These are phyloP conservation scores for Euphrasia confusa DNA, from an alignment of 257 asterid species.

Conservation along the genomic window DNA sequence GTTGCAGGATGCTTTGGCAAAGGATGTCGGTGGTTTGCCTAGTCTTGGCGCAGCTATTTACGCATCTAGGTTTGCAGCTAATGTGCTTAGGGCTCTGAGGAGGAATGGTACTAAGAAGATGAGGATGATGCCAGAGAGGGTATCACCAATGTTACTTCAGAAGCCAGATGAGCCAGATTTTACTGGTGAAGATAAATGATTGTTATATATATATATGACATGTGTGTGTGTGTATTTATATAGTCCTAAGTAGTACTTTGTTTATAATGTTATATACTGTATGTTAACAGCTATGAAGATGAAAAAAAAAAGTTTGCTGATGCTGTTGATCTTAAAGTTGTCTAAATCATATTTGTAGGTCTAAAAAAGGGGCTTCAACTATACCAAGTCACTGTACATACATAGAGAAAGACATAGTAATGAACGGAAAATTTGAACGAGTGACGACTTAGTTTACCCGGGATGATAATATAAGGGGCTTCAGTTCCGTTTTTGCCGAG, in stretches of 20 bases:
- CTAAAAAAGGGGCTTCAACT: not conserved
- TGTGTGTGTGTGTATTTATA: no score
- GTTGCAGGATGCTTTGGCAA: slow-evolving; percentile 29
- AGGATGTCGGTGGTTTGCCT: slow-evolving; percentile 19
- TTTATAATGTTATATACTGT: not conserved
- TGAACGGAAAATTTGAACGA: not conserved
- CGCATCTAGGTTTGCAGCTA: slow-evolving; percentile 54
- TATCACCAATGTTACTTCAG: slow-evolving; percentile 47
- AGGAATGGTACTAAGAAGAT: not conserved
- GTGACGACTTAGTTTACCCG: slow-evolving; percentile 5
- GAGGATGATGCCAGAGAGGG: not conserved
- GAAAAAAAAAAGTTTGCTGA: no score
- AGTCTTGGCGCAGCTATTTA: slow-evolving; percentile 47
- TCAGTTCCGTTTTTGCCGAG: slow-evolving; percentile 39
- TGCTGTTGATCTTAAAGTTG: no score
- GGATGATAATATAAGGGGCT: slow-evolving; percentile 44
- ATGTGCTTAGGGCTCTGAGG: slow-evolving; percentile 28
- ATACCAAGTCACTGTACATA: not conserved
- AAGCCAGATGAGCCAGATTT: slow-evolving; percentile 70
- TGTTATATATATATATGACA: not conserved
- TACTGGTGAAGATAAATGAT: slow-evolving; percentile 11
- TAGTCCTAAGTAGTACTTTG: not conserved
- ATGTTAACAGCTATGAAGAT: no score
- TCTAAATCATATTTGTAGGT: not conserved
- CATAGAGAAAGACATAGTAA: not conserved